Conservation (phyloP, 2,329 filamentous ascomycete genomes). For the Drechslera avenae region DNA sequence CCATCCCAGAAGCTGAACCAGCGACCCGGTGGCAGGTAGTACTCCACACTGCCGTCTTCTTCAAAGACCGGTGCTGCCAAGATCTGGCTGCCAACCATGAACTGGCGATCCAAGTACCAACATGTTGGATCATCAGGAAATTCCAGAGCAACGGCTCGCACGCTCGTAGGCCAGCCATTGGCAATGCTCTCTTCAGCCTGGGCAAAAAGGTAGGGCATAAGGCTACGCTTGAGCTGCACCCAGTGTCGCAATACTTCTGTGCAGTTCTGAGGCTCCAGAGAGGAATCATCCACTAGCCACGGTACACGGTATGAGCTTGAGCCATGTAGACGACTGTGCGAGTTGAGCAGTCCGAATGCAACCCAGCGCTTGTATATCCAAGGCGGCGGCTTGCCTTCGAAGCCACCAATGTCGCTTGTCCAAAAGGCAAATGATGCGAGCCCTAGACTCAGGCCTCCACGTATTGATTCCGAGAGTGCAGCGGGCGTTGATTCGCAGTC, state of each 20-base stretch:
- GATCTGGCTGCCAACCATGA: constrained; percentile 71
- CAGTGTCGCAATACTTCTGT: constrained; percentile 61
- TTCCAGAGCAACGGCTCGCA: constrained; percentile 70
- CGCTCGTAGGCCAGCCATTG: constrained; percentile 63
- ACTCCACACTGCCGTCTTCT: constrained; percentile 66
- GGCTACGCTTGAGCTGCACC: constrained; percentile 59
- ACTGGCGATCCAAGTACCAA: constrained; percentile 72
- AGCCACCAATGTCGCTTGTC: constrained; percentile 73
- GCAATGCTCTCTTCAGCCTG: constrained; percentile 58
- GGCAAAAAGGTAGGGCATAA: constrained; percentile 64
- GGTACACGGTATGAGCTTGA: constrained; percentile 74
- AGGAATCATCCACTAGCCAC: constrained; percentile 72
- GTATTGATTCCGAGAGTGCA: constrained; percentile 72
- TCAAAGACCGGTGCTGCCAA: constrained; percentile 69
- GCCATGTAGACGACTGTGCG: constrained; percentile 72
- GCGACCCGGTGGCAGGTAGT: constrained; percentile 64
- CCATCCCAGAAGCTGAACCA: constrained; percentile 59
- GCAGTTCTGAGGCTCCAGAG: constrained; percentile 53
- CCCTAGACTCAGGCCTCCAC: constrained; percentile 67
- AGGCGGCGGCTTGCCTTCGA: constrained; percentile 69
- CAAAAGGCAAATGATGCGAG: constrained; percentile 70
- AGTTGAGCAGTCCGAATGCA: constrained; percentile 73
- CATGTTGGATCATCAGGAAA: constrained; percentile 72
- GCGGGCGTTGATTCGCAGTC: constrained; percentile 76
- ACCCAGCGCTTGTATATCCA: constrained; percentile 81